These are phyloP conservation scores for Inonotus hispidus DNA, from an alignment of 1,284 basidiomycete genomes.

Conservation along the genomic window DNA sequence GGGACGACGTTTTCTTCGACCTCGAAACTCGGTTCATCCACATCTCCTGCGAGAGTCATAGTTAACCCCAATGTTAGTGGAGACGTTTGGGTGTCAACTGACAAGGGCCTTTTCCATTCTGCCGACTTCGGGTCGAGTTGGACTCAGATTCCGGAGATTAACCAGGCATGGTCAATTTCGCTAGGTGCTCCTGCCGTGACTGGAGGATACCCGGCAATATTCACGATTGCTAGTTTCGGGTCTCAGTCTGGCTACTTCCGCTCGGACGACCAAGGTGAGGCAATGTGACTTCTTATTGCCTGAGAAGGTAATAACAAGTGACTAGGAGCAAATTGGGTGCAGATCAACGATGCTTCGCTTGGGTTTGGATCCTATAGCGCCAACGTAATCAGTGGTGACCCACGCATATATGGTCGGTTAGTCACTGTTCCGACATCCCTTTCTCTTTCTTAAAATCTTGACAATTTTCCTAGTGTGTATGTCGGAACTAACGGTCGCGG, in stretches of 20 bases:
- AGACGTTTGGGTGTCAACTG: constrained; percentile 60
- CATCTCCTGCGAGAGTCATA: constrained; percentile 44
- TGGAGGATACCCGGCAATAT: constrained; percentile 51
- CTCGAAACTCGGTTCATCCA: constrained; percentile 43
- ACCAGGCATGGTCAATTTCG: constrained; percentile 52
- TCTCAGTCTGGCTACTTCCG: constrained; percentile 48
- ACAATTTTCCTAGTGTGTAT: constrained; percentile 42
- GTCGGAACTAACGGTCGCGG: constrained; percentile 62
- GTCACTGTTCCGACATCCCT: constrained; percentile 18
- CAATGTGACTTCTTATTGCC: background rate
- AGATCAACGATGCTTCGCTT: constrained; percentile 55
- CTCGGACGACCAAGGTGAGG: constrained; percentile 40
- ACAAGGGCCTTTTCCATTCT: constrained; percentile 57
- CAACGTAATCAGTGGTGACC: constrained; percentile 49
- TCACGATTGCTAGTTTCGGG: constrained; percentile 47
- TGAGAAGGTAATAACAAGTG: background rate
- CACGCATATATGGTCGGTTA: constrained; percentile 48
- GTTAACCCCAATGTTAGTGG: constrained; percentile 46
- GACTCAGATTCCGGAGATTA: constrained; percentile 40
- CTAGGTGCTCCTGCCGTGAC: constrained; percentile 47
- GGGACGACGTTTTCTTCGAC: constrained; percentile 45
- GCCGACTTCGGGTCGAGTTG: constrained; percentile 48
- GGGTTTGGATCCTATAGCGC: constrained; percentile 51
- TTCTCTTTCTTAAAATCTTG: constrained; percentile 3
- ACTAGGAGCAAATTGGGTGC: constrained; percentile 49